A percentile compares a stretch with the other conserved stretches of the same genome.
phyloP scores from a whole-genome alignment of 371 early-diverging fungal genomes.

The Syncephalastrum monosporum region DNA sequence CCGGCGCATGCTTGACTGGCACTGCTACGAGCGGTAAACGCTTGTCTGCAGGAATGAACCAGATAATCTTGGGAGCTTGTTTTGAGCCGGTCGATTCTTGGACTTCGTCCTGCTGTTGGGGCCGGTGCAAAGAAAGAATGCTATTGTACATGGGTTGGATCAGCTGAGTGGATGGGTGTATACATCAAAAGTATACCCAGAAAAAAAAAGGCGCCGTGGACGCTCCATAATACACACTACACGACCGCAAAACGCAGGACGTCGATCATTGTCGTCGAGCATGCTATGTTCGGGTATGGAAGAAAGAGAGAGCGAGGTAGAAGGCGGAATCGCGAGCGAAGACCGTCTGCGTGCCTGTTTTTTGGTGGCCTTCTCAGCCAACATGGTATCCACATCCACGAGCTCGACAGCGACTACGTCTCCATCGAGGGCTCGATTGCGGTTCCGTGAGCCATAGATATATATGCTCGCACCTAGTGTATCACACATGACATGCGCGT shows the following conservation, averaged over 20 bases:
- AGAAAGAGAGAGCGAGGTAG: conserved; percentile 3
- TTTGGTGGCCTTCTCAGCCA: conserved; percentile 30
- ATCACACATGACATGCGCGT: conserved; percentile 68
- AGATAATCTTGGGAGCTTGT: conserved; percentile 39
- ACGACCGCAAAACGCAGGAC: conserved; percentile 31
- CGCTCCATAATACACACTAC: conserved; percentile 36
- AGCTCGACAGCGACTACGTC: conserved; percentile 68
- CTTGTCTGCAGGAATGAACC: conserved; percentile 68
- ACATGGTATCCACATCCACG: conserved; percentile 49
- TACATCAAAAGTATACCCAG: conserved; percentile 28
- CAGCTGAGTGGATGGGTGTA: no score
- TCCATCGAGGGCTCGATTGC: conserved; percentile 77
- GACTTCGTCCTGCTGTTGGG: neutral
- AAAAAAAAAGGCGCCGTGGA: conserved; percentile 27
- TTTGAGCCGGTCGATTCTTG: conserved; percentile 21
- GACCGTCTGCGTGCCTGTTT: conserved; percentile 25
- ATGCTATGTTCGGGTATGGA: conserved; percentile 26
- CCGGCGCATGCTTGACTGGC: conserved; percentile 37
- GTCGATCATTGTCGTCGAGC: neutral
- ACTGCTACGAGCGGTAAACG: conserved; percentile 64
- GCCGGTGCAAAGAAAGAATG: neutral
- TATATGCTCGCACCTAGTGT: conserved; percentile 43
- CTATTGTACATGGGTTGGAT: conserved; percentile 14
- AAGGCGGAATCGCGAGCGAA: conserved; percentile 7
- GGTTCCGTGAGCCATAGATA: conserved; percentile 58